Base-by-base conservation (phyloP, 176 grass and related monocot genomes). In the Microstegium vimineum region DNA sequence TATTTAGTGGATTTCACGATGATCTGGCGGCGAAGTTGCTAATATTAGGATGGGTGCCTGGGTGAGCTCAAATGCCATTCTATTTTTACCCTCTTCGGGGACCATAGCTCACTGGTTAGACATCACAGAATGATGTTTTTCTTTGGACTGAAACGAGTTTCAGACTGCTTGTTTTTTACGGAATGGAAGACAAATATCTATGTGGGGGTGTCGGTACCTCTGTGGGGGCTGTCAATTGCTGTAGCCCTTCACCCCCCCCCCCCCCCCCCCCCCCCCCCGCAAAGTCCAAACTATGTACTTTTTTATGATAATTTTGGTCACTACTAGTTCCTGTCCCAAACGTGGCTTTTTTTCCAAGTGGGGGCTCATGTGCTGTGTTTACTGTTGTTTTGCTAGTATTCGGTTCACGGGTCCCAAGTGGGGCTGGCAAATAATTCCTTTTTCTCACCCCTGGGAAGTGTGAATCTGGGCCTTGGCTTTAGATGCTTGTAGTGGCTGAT, bases 381-480 rank as follows among this genome's bases (percentile, higher is more conserved):
- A 18, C 43, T 62, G 62, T 83, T 79, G 63, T 35, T 88, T 45
- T 15, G 32, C 57, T 57, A 40, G 34, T 57, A 69, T 68, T 89
- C 36, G 43, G 32, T 89, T 81, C 79, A 76, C 67, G 76, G 62
- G 62, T 23, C 70, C 71, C 49, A 56, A 31, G 70, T 81, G 87
- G 87, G 63, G 33, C 76, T 71, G 15, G 25, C 62, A 76, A 41
- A 89, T 80, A 47, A 62, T 74, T 85, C 62, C 36, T 74, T 75
- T 67, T 38, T 25, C 28, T 42, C 20, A 4, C 38, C 5, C 46
- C 8, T 33, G n/a, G n/a, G 32, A 11, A 31, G 6, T 73, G 35
- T 71, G 63, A 70, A 85, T 85, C 77, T 81, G 49, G 41, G 40
- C 26, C 41, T 63, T 76, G 38, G 32, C 32, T 56, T 68, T 59